Percentiles rank a stretch among this genome's conserved stretches.
Evolutionary conservation across 768 basidiomycete genomes (phyloP).

Genomic region (Gelatoporia subvermispora): DNA sequence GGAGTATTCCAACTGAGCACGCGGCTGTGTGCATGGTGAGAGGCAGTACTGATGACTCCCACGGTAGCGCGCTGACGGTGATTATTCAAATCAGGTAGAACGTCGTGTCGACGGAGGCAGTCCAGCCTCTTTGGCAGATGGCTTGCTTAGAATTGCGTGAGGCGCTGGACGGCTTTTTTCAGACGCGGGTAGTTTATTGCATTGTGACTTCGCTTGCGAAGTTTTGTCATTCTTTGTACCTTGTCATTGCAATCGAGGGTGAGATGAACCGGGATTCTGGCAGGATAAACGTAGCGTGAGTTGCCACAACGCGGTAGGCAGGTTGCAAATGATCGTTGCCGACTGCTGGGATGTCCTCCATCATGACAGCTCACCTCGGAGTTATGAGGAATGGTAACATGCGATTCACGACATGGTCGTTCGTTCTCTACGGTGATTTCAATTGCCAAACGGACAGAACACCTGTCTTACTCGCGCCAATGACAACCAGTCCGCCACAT

Average conservation of each 20-base stretch:
- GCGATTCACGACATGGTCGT: no score
- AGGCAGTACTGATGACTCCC: not conserved
- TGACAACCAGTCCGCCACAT: slow-evolving; percentile 14
- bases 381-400: no score
- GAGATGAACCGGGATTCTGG: no score
- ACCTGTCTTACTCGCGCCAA: slow-evolving; percentile 15
- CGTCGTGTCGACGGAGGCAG: not conserved
- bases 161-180: slow-evolving; percentile 6
- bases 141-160: slow-evolving; percentile 1
- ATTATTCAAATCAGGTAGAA: not conserved
- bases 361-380: no score
- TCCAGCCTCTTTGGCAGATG: not conserved
- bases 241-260: no score
- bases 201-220: slow-evolving; percentile 13
- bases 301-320: no score
- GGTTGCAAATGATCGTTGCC: no score
- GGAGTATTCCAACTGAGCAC: slow-evolving; percentile 13
- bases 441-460: slow-evolving; percentile 19
- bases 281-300: no score
- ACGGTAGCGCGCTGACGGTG: not conserved
- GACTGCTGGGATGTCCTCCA: no score
- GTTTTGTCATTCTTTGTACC: slow-evolving; percentile 9
- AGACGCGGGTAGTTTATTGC: slow-evolving; percentile 11
- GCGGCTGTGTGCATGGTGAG: no score
- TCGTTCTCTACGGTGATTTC: not conserved